Conservation (phyloP, 257 asterid species). For the Eucommia ulmoides region DNA sequence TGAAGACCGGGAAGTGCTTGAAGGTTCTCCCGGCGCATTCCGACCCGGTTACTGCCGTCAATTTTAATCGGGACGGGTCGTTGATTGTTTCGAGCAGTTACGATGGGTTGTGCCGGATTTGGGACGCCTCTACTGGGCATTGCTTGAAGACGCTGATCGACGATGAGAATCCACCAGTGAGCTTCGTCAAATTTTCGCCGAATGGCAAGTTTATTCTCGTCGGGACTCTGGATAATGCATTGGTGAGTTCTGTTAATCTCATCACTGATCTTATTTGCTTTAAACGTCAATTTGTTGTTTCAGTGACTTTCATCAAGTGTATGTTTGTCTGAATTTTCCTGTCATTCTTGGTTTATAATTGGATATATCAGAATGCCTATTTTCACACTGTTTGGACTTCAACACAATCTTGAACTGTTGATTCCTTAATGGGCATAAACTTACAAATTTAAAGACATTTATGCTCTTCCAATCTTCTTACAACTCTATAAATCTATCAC, state of each 20-base stretch:
- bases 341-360: no score
- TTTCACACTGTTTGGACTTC: no score
- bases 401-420: no score
- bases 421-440: no score
- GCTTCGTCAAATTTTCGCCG: slow-evolving; percentile 88
- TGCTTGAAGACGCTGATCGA: slow-evolving; percentile 90
- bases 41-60: slow-evolving; percentile 81
- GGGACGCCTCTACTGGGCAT: slow-evolving; percentile 96
- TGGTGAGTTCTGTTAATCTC: slow-evolving; percentile 40
- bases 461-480: no score
- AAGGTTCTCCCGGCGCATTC: slow-evolving; percentile 96
- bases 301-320: no score
- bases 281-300: no score
- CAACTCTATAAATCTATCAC: no score
- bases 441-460: no score
- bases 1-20: slow-evolving; percentile 73
- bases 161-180: slow-evolving; percentile 94
- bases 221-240: slow-evolving; percentile 77
- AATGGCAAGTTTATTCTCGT: slow-evolving; percentile 84
- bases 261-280: no score
- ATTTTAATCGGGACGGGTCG: slow-evolving; percentile 73
- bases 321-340: no score
- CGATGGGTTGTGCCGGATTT: slow-evolving; percentile 93
- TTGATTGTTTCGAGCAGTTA: slow-evolving; percentile 78
- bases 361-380: no score